Conservation (phyloP, 805 yeast genomes). For the Wickerhamomyces strasburgensis region DNA sequence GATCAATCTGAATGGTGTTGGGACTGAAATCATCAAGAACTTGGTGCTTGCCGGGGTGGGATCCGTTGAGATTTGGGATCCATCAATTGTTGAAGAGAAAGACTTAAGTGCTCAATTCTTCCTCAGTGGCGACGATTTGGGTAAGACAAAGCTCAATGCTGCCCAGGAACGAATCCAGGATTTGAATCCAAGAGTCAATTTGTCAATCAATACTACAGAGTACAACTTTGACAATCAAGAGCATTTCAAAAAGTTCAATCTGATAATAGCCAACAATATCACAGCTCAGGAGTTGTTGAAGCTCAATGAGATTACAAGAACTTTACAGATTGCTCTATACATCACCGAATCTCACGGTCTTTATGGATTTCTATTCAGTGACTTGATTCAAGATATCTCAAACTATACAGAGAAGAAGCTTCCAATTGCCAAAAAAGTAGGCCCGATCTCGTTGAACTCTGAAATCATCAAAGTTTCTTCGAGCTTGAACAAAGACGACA, state of each 20-base stretch:
- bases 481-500: slow-evolving; percentile 30
- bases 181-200: slow-evolving; percentile 72
- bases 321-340: slow-evolving; percentile 58
- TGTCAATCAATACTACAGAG: slow-evolving; percentile 37
- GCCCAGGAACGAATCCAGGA: slow-evolving; percentile 56
- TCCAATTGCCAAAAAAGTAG: slow-evolving; percentile 44
- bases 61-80: slow-evolving; percentile 64
- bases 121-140: slow-evolving; percentile 50
- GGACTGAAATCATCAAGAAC: slow-evolving; percentile 80
- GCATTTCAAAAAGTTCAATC: slow-evolving; percentile 53
- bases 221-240: slow-evolving; percentile 17
- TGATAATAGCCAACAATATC: slow-evolving; percentile 74
- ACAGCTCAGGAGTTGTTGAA: slow-evolving; percentile 32
- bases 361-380: slow-evolving; percentile 78
- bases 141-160: slow-evolving; percentile 48
- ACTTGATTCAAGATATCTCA: slow-evolving; percentile 61
- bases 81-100: slow-evolving; percentile 44
- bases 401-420: slow-evolving; percentile 47
- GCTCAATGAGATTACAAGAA: slow-evolving; percentile 55
- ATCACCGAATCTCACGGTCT: slow-evolving; percentile 69
- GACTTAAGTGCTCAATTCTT: slow-evolving; percentile 78
- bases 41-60: slow-evolving; percentile 87
- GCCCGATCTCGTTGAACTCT: slow-evolving; percentile 38
- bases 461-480: slow-evolving; percentile 36
- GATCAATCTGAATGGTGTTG: slow-evolving; percentile 70